Evolutionary conservation across 345 rosid genomes (phyloP), one percentile per base, ranked within the genome.

Genomic region (Durio zibethinus): DNA sequence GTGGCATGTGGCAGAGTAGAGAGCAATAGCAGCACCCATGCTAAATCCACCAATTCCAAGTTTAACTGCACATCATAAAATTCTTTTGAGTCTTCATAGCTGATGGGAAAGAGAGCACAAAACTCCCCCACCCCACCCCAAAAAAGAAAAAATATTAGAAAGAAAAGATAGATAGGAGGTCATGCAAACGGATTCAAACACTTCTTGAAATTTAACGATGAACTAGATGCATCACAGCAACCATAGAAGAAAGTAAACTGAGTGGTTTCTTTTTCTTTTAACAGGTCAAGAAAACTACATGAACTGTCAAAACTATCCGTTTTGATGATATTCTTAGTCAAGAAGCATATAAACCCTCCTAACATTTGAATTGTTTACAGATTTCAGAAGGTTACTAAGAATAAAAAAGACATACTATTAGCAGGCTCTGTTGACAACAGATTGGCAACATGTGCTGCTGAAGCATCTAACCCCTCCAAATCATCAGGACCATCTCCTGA

Each of bases 41-140:
- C 97, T 90, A 83, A 92, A 92, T 65, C 97, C 97, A 68, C 94
- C 94, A 53, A 92, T 81, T 56, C 93, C 94, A 74, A 88, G 84
- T 83, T 80, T 84, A 76, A 88, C 89, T 88, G 80, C 82, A 79
- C 33, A 36, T 33, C 35, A 68, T 50, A 74, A 23, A 43, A 10
- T 7, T 25, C n/a, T 69, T 69, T 23, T 64, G 2, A 35, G 42
- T 35, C 33, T 27, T n/a, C 35, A 64, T 36, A 31, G 9, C 1
- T 64, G 21, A n/a, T 35, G 23, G 2, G 4, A 38, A 6, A 4
- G 50, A 8, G 25, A 14, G 60, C 21, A n/a, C 31, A 56, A 3
- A 8, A 15, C 69, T 4, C 45, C 47, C 11, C 4, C 23, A 3
- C 25, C 21, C 45, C n/a, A 0, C 21, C 23, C 10, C 35, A 18